phyloP scores from a whole-genome alignment of 1,284 basidiomycete species.

The Cystobasidium sp. region DNA sequence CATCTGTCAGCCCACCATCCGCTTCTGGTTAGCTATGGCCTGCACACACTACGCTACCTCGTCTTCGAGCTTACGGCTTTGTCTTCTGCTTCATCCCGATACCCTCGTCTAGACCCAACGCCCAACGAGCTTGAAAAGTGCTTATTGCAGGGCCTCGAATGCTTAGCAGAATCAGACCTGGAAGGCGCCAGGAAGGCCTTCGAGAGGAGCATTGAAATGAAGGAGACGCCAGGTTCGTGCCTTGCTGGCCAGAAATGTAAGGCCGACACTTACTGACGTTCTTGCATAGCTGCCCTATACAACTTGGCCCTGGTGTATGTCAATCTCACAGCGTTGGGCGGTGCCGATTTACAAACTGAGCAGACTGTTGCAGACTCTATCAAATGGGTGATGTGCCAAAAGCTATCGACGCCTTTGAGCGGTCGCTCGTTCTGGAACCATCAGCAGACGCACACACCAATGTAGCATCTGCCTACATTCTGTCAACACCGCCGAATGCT shows the following conservation, averaged over 20 bases:
- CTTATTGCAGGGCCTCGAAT: slow-evolving; percentile 32
- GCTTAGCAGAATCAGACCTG: slow-evolving; percentile 28
- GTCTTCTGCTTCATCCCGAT: not conserved
- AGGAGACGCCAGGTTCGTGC: slow-evolving; percentile 33
- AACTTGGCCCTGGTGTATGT: slow-evolving; percentile 32
- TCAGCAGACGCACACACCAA: slow-evolving; percentile 43
- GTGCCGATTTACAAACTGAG: not conserved
- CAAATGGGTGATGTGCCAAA: slow-evolving; percentile 32
- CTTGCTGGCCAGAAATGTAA: not conserved
- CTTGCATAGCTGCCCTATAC: slow-evolving; percentile 32
- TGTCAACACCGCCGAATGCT: slow-evolving; percentile 39
- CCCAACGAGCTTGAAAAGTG: slow-evolving; percentile 20
- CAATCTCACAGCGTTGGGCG: not conserved
- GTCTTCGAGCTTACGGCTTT: not conserved
- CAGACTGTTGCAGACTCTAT: slow-evolving; percentile 18
- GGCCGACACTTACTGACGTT: not conserved
- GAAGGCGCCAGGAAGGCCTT: slow-evolving; percentile 36
- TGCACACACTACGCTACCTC: not conserved
- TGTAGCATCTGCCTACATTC: slow-evolving; percentile 41
- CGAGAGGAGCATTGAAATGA: slow-evolving; percentile 33
- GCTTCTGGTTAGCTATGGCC: slow-evolving; percentile 5
- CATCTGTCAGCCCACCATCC: slow-evolving; percentile 26
- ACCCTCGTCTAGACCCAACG: slow-evolving; percentile 9
- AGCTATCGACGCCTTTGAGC: slow-evolving; percentile 35
- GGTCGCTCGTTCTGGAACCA: slow-evolving; percentile 33